These are phyloP conservation scores for Polytrichum commune DNA, from an alignment of 225 moss, liverwort and hornwort species.

Conservation along the genomic window DNA sequence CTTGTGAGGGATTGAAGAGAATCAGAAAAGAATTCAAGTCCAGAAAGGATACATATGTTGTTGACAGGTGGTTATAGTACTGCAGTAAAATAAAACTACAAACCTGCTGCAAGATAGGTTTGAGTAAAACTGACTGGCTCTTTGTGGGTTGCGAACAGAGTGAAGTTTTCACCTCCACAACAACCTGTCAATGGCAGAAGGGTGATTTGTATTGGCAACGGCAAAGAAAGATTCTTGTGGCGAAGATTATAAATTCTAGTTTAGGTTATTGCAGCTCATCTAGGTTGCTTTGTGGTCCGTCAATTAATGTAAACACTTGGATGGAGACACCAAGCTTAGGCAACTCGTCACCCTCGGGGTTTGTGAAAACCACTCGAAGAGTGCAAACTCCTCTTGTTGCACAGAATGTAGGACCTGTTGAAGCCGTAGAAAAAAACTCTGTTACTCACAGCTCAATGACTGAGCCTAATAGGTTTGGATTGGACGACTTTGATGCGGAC, in stretches of 20 bases:
- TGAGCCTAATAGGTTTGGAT: constrained; percentile 11
- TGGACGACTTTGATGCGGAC: constrained; percentile 30
- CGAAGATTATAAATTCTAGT: not conserved
- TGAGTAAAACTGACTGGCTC: too few species aligned
- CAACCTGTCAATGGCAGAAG: not conserved
- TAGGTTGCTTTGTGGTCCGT: not conserved
- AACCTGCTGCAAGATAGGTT: too few species aligned
- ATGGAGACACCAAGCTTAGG: constrained; percentile 15
- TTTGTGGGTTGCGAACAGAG: too few species aligned
- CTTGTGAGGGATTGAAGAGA: too few species aligned
- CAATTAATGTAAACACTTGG: constrained; percentile 10
- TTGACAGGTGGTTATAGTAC: too few species aligned
- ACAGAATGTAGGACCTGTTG: constrained; percentile 30
- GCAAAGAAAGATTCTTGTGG: not conserved
- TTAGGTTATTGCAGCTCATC: not conserved
- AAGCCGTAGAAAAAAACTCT: constrained; percentile 1
- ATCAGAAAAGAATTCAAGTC: too few species aligned
- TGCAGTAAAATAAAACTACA: too few species aligned
- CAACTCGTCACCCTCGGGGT: constrained; percentile 2
- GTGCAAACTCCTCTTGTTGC: constrained; percentile 14
- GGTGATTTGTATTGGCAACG: not conserved
- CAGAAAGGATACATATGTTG: too few species aligned
- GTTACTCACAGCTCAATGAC: too few species aligned
- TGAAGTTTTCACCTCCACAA: too few species aligned
- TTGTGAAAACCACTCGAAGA: constrained; percentile 3